A percentile compares a stretch with the other conserved stretches of the same genome.
Evolutionary conservation across 1,139 yeast genomes (phyloP).

Genomic region (Debaryomyces psychrophilus): DNA sequence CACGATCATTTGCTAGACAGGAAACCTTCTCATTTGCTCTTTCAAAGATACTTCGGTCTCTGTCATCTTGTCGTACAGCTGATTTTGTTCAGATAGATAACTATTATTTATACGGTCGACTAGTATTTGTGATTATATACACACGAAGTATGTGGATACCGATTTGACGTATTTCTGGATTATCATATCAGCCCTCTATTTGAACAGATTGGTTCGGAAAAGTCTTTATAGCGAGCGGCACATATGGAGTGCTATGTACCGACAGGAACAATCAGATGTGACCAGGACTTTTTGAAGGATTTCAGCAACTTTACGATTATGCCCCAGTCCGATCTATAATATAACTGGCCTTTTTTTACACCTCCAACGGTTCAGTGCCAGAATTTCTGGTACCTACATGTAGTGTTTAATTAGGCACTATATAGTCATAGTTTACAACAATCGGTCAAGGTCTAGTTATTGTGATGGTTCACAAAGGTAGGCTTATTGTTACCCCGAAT

Average conservation of each 20-base stretch:
- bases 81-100: not conserved
- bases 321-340: no score
- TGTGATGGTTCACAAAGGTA: conserved; percentile 8
- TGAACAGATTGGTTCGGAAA: no score
- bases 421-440: not conserved
- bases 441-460: not conserved
- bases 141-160: not conserved
- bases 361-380: no score
- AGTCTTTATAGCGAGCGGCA: no score
- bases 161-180: no score
- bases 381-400: not conserved
- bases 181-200: no score
- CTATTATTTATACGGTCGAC: not conserved
- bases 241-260: no score
- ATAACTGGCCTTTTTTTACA: no score
- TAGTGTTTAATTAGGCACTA: not conserved
- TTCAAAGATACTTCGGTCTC: conserved; percentile 18
- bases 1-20: conserved; percentile 38
- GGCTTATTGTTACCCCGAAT: conserved; percentile 39
- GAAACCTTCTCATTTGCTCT: conserved; percentile 38
- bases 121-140: not conserved
- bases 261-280: no score
- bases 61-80: conserved; percentile 1
- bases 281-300: no score
- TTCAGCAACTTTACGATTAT: no score